Evolutionary conservation across 768 basidiomycete genomes (phyloP), one percentile per base, ranked within the genome.

Genomic region (Serendipita sp.): DNA sequence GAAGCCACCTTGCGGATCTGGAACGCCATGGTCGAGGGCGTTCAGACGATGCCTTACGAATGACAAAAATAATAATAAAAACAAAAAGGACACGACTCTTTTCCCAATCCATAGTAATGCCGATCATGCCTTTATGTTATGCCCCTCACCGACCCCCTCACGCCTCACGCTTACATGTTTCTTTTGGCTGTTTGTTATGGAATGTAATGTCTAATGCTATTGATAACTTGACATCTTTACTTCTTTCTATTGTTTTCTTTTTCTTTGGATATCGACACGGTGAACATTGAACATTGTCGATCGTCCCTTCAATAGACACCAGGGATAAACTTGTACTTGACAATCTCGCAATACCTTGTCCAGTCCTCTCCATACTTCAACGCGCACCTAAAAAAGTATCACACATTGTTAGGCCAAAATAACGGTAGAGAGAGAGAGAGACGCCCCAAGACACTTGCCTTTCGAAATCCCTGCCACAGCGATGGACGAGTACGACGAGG

Each of bases 281-380:
- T 40, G 23, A 23, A 23, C 23, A 23, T 23, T 23, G 23, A 23
- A 23, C 23, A 23, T 23, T 23, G 23, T 23, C 23, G 23, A 23
- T 1, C 23, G 23, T 23, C 23, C 23, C 1, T n/a, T 71, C 79
- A 96, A 75, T 93, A 97, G 66, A 96, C 72, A 43, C 82, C 82
- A 16, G 91, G 91, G 50, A 96, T 91, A 72, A 92, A 96, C 73
- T 87, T 91, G 76, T 84, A 95, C 72, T 84, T 87, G 70, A 96
- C 93, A 64, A 91, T 79, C 66, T 81, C 73, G 74, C 91, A 95
- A 73, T 93, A 92, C 60, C 82, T 81, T 18, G 91, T 89, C 91
- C 92, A 96, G 72, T 96, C 93, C 68, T 93, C 90, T 36, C 91
- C 91, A 70, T 96, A 97, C 76, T 97, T 97, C 68, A 81, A 73